Evolutionary conservation across 176 grass and related monocot species (phyloP), one percentile per base, ranked within the genome.

Genomic region (Oryza meridionalis): DNA sequence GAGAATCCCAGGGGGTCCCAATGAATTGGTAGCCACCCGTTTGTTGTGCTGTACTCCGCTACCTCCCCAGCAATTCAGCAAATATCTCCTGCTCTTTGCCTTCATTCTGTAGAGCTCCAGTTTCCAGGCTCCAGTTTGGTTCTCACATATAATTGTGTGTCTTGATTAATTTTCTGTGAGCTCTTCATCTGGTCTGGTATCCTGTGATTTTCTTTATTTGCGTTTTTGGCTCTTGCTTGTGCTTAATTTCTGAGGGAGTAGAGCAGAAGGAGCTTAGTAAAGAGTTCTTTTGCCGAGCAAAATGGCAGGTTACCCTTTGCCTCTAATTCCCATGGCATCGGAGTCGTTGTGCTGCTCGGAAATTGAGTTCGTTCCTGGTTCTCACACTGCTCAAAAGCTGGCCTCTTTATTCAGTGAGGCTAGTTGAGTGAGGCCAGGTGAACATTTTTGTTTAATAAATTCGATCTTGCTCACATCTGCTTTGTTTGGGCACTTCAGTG

Each of bases 271-370:
- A 58, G 2, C 7, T 58, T 38, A 58, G 6, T 7, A 0, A 58
- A 58, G 17, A 58, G 19, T n/a, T 21, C 21, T 27, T 42, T 58
- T 42, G n/a, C 38, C 25, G 69, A 82, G 81, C 55, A 82, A 82
- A 82, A 63, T 73, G 81, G 81, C 81, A 73, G 81, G 80, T 82
- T 82, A 82, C 80, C 53, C 53, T 14, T 74, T 74, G 81, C 70
- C 70, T 49, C 33, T 3, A 9, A 8, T 72, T 66, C 70, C 73
- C 58, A 37, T 83, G 81, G 70, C 81, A 74, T 74, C 0, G 55
- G 70, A 25, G 40, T 75, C 19, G 70, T 83, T 83, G 81, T 83
- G 26, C 81, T 83, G 70, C 70, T 75, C 58, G 70, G 81, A 83
- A 19, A 83, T 83, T 44, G 3, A 74, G 8, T 62, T 32, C 26